Evolutionary conservation across 1,284 basidiomycete species (phyloP).

Genomic region (Papiliotrema laurentii): DNA sequence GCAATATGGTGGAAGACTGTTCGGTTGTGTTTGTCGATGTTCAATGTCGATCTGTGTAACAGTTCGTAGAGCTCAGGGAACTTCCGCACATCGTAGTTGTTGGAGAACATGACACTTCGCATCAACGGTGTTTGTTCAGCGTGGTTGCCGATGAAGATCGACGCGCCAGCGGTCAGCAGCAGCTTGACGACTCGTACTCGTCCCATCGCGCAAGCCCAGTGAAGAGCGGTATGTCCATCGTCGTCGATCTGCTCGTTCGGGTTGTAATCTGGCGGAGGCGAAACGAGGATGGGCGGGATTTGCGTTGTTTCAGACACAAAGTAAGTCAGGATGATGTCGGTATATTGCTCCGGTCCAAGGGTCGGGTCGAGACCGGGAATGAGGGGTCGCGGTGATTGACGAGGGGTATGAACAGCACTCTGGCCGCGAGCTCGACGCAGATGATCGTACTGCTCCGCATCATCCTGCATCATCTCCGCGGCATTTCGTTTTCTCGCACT

Average conservation of each 20-base stretch:
- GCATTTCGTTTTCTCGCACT: slow-evolving; percentile 29
- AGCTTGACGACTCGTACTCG: slow-evolving; percentile 94
- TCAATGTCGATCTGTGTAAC: slow-evolving; percentile 92
- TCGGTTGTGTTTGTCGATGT: slow-evolving; percentile 97
- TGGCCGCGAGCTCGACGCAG: slow-evolving; percentile 32
- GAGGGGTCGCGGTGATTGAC: slow-evolving; percentile 21
- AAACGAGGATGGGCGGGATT: slow-evolving; percentile 81
- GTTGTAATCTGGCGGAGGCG: slow-evolving; percentile 88
- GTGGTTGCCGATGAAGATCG: slow-evolving; percentile 96
- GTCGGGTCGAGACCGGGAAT: slow-evolving; percentile 15
- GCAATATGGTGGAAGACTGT: slow-evolving; percentile 99
- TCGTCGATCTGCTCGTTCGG: slow-evolving; percentile 97
- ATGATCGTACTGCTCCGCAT: slow-evolving; percentile 35
- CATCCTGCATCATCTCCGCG: slow-evolving; percentile 35
- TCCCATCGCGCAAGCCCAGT: slow-evolving; percentile 99
- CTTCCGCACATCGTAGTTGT: slow-evolving; percentile 99
- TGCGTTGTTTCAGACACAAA: slow-evolving; percentile 97
- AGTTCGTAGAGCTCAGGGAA: slow-evolving; percentile 98
- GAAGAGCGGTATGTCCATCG: slow-evolving; percentile 93
- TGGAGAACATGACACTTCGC: slow-evolving; percentile 99
- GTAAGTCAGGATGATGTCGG: slow-evolving; percentile 95
- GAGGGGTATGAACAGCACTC: slow-evolving; percentile 41
- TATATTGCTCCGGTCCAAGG: slow-evolving; percentile 59
- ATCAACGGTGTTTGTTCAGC: slow-evolving; percentile 96
- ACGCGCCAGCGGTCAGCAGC: slow-evolving; percentile 87